These are phyloP conservation scores for Chalciporus chontae DNA, from an alignment of 768 basidiomycete genomes.

Conservation along the genomic window DNA sequence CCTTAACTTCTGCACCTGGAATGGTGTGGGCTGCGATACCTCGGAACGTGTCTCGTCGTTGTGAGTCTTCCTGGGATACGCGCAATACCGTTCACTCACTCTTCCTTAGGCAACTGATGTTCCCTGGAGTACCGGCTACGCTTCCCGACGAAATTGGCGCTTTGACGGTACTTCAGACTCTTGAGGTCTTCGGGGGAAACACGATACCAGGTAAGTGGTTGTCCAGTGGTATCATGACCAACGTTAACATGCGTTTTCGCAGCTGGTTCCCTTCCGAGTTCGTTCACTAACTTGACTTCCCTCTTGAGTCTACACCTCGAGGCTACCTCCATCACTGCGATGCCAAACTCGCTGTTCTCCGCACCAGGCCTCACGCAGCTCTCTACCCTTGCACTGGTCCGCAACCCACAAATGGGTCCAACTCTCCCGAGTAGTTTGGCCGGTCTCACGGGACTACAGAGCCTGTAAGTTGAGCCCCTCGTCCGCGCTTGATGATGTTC, in stretches of 20 bases:
- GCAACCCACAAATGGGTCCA: constrained; percentile 39
- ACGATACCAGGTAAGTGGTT: constrained; percentile 37
- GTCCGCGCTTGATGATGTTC: neutral
- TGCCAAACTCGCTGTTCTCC: constrained; percentile 34
- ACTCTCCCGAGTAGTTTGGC: constrained; percentile 36
- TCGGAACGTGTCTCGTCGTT: constrained; percentile 39
- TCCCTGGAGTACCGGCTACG: constrained; percentile 44
- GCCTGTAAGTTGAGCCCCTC: constrained; percentile 31
- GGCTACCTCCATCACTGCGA: constrained; percentile 36
- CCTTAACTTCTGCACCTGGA: constrained; percentile 44
- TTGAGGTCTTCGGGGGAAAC: constrained; percentile 40
- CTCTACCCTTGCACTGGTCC: constrained; percentile 36
- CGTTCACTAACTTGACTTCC: constrained; percentile 35
- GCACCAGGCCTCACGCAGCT: constrained; percentile 32
- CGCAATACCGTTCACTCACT: neutral
- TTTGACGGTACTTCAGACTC: constrained; percentile 35
- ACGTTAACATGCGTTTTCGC: neutral
- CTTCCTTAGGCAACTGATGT: constrained; percentile 34
- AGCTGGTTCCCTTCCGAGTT: constrained; percentile 41
- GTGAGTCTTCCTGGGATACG: constrained; percentile 28
- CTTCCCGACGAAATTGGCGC: constrained; percentile 41
- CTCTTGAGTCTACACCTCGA: constrained; percentile 40
- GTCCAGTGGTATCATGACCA: neutral
- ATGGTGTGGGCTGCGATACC: constrained; percentile 41
- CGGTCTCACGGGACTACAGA: constrained; percentile 32